phyloP scores from a whole-genome alignment of 1,284 basidiomycete genomes.

The Cerioporus squamosus region DNA sequence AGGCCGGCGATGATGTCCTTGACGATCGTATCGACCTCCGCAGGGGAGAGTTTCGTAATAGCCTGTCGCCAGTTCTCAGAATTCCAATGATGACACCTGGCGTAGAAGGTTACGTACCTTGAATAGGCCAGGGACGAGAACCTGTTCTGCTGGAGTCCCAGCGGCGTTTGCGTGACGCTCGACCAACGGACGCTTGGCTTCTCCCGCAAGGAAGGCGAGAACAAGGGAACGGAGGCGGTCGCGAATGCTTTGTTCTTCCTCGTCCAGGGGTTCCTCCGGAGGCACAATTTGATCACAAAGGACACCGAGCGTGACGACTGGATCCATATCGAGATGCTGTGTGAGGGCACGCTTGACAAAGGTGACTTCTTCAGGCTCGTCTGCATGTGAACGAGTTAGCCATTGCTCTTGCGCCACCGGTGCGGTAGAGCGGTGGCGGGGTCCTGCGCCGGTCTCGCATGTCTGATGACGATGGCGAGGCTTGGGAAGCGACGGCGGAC shows the following conservation, averaged over 20 bases:
- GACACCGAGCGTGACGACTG: slow-evolving; percentile 62
- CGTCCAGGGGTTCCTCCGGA: slow-evolving; percentile 52
- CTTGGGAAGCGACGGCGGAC: neutral
- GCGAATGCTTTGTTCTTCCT: slow-evolving; percentile 62
- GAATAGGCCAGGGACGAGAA: slow-evolving; percentile 52
- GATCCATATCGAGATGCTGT: slow-evolving; percentile 67
- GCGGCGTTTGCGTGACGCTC: slow-evolving; percentile 47
- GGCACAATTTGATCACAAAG: slow-evolving; percentile 69
- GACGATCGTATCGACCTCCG: slow-evolving; percentile 52
- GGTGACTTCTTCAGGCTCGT: slow-evolving; percentile 65
- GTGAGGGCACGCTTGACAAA: slow-evolving; percentile 64
- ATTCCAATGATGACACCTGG: neutral
- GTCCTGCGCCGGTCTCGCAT: too few relatives aligned
- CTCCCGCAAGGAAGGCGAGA: slow-evolving; percentile 57
- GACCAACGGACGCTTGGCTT: slow-evolving; percentile 53
- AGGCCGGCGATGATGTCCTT: slow-evolving; percentile 57
- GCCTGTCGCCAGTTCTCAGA: slow-evolving; percentile 41
- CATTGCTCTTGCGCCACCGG: neutral
- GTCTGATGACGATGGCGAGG: too few relatives aligned
- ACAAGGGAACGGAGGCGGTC: slow-evolving; percentile 62
- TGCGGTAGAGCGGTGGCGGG: too few relatives aligned
- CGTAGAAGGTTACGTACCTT: slow-evolving; percentile 41
- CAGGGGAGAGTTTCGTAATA: slow-evolving; percentile 46
- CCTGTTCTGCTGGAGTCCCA: slow-evolving; percentile 51
- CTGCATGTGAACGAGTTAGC: slow-evolving; percentile 36